Percentiles rank a stretch among this genome's conserved stretches.
Conservation (phyloP, 1,284 basidiomycete species). For the Blastosporella zonata region DNA sequence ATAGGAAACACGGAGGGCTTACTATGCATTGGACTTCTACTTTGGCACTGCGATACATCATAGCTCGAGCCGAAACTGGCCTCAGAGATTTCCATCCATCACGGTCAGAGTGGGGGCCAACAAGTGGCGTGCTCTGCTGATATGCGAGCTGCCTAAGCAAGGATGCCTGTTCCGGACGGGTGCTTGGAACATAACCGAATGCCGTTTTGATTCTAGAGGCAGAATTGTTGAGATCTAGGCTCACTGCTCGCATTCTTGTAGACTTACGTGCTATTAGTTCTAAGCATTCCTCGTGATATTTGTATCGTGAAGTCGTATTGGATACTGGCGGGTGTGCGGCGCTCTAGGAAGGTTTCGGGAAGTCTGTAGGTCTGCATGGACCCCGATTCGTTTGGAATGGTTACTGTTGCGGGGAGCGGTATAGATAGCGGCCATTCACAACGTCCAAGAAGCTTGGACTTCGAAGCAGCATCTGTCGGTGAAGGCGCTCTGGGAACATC, state of each 20-base stretch:
- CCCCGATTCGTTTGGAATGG: slow-evolving; percentile 31
- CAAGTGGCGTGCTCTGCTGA: slow-evolving; percentile 38
- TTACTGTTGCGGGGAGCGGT: slow-evolving; percentile 37
- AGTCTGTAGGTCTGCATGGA: slow-evolving; percentile 36
- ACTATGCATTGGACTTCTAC: slow-evolving; percentile 44
- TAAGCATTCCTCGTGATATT: slow-evolving; percentile 43
- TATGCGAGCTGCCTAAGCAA: slow-evolving; percentile 47
- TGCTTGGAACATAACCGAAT: slow-evolving; percentile 47
- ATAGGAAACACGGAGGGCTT: slow-evolving; percentile 19
- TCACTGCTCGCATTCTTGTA: neutral
- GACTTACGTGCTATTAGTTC: slow-evolving; percentile 43
- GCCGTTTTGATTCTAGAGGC: slow-evolving; percentile 42
- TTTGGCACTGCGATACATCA: slow-evolving; percentile 36
- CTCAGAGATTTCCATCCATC: slow-evolving; percentile 44
- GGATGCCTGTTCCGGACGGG: slow-evolving; percentile 41
- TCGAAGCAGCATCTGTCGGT: slow-evolving; percentile 33
- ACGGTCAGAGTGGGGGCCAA: slow-evolving; percentile 42
- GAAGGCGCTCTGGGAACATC: slow-evolving; percentile 37
- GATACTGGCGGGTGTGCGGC: slow-evolving; percentile 40
- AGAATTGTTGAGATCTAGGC: neutral
- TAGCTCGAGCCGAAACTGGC: slow-evolving; percentile 37
- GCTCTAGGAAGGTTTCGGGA: slow-evolving; percentile 48
- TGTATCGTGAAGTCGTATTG: slow-evolving; percentile 45
- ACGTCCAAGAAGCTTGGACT: slow-evolving; percentile 38
- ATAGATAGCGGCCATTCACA: slow-evolving; percentile 46